A percentile compares a stretch with the other conserved stretches of the same genome.
phyloP scores from a whole-genome alignment of 352 stramenopile genomes.

The Elongisporangium anandrum region DNA sequence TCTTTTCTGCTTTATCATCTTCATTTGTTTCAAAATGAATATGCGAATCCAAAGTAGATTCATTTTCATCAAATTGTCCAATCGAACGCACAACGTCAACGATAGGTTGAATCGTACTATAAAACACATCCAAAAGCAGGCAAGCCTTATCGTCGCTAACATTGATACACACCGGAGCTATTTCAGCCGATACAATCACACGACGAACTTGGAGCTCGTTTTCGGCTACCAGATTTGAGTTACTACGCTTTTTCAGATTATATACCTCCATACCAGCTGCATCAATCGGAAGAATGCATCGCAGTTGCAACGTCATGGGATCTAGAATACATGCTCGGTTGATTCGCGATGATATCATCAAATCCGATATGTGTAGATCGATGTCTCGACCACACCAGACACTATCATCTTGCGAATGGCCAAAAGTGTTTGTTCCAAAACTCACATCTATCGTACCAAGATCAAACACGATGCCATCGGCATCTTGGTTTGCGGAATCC shows the following conservation, averaged over 20 bases:
- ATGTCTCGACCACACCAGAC: conserved; percentile 3
- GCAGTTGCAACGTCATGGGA: conserved; percentile 29
- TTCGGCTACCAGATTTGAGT: conserved; percentile 1
- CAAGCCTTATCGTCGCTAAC: conserved; percentile 39
- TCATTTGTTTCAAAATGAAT: neutral
- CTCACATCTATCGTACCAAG: conserved; percentile 35
- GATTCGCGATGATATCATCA: conserved; percentile 13
- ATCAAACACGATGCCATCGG: conserved; percentile 40
- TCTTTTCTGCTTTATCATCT: neutral
- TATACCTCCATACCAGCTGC: conserved; percentile 1
- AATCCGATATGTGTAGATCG: neutral
- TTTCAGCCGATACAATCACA: conserved; percentile 1
- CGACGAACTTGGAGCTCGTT: neutral
- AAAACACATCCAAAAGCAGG: conserved; percentile 28
- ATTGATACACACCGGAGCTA: conserved; percentile 37
- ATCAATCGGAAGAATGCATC: conserved; percentile 10
- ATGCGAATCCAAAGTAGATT: neutral
- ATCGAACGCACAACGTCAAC: neutral
- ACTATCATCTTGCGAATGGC: neutral
- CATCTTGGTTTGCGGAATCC: conserved; percentile 8
- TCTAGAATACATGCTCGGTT: conserved; percentile 27
- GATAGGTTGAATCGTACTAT: conserved; percentile 26
- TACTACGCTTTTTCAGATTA: conserved; percentile 8
- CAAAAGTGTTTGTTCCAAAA: conserved; percentile 13
- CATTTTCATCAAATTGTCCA: neutral